Conservation (phyloP, 805 yeast genomes). For the Nematodospora valgi region DNA sequence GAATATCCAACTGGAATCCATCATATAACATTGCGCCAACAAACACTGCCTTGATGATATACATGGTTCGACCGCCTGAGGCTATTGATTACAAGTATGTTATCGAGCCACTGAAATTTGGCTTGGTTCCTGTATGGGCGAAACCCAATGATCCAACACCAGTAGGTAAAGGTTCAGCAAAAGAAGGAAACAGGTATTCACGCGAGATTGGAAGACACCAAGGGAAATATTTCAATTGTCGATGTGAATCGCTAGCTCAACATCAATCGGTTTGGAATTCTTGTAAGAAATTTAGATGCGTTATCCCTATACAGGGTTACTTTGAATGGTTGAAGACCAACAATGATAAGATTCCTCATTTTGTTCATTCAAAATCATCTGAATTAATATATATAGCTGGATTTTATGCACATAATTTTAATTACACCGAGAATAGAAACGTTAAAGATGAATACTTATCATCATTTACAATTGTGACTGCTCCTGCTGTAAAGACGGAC, state of each 20-base stretch:
- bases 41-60: slow-evolving; percentile 41
- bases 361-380: slow-evolving; percentile 49
- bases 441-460: slow-evolving; percentile 31
- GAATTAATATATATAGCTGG: slow-evolving; percentile 63
- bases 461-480: slow-evolving; percentile 68
- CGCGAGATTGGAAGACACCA: slow-evolving; percentile 32
- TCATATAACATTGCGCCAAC: slow-evolving; percentile 67
- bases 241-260: slow-evolving; percentile 56
- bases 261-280: slow-evolving; percentile 56
- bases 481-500: slow-evolving; percentile 47
- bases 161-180: slow-evolving; percentile 13
- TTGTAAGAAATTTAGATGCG: slow-evolving; percentile 56
- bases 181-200: slow-evolving; percentile 19
- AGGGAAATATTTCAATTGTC: slow-evolving; percentile 67
- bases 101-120: slow-evolving; percentile 70
- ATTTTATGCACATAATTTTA: slow-evolving; percentile 33
- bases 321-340: slow-evolving; percentile 68
- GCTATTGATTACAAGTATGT: slow-evolving; percentile 15
- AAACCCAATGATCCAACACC: slow-evolving; percentile 37
- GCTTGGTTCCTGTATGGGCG: slow-evolving; percentile 71
- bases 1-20: slow-evolving; percentile 14
- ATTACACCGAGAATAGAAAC: slow-evolving; percentile 20
- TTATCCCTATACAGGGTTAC: slow-evolving; percentile 78
- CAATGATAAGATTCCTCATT: slow-evolving; percentile 59
- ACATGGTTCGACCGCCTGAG: slow-evolving; percentile 10